Percentiles rank a stretch among this genome's conserved stretches.
These are phyloP conservation scores for Epichloe bromicola DNA, from an alignment of 2,329 filamentous ascomycete genomes.

Conservation along the genomic window DNA sequence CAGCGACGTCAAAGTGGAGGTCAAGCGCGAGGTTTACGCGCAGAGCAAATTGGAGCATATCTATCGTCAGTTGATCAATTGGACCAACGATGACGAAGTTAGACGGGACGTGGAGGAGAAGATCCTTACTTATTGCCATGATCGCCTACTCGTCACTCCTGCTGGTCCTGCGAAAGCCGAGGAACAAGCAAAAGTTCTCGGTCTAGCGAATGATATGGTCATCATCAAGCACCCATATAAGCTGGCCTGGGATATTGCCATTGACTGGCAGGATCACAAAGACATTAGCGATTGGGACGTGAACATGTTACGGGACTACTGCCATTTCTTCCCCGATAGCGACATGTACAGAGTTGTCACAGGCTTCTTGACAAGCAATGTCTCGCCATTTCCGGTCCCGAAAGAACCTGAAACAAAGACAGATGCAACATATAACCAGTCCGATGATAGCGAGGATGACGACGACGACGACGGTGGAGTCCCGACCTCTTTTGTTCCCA, in stretches of 20 bases:
- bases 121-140: constrained; percentile 67
- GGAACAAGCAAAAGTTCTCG: constrained; percentile 61
- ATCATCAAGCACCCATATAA: constrained; percentile 86
- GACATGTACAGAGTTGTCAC: constrained; percentile 73
- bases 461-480: constrained; percentile 46
- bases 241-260: constrained; percentile 77
- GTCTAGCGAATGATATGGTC: constrained; percentile 82
- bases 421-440: constrained; percentile 19
- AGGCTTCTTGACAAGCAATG: constrained; percentile 67
- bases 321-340: constrained; percentile 68
- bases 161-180: constrained; percentile 48
- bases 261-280: constrained; percentile 79
- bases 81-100: constrained; percentile 75
- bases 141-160: constrained; percentile 58
- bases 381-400: constrained; percentile 62
- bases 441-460: constrained; percentile 46
- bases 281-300: constrained; percentile 66
- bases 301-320: constrained; percentile 66
- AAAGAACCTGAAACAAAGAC: constrained; percentile 12
- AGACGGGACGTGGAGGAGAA: constrained; percentile 84
- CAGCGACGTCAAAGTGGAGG: constrained; percentile 71
- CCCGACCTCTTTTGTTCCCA: constrained; percentile 39
- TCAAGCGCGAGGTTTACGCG: constrained; percentile 71
- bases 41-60: constrained; percentile 64
- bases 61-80: constrained; percentile 77